Evolutionary conservation across 2,329 filamentous ascomycete species (phyloP).

Genomic region (Fusarium sp.): DNA sequence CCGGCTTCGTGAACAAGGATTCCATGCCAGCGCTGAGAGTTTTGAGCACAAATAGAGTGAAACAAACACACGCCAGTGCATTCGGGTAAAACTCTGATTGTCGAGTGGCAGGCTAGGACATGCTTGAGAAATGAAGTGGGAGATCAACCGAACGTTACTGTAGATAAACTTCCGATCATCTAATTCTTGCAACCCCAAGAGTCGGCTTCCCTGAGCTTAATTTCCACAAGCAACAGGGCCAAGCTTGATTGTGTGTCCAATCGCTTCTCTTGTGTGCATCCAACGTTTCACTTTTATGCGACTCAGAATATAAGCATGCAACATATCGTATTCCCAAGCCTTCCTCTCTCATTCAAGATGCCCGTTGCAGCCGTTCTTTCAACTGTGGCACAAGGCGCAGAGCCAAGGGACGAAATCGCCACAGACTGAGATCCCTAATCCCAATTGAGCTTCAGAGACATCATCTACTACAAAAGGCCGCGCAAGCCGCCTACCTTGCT

Average conservation of each 20-base stretch:
- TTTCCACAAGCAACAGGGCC: neutral
- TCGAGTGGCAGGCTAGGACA: neutral
- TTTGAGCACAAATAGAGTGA: neutral
- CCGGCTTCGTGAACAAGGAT: neutral
- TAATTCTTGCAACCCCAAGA: neutral
- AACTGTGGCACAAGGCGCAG: neutral
- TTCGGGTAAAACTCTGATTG: neutral
- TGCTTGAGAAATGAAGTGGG: neutral
- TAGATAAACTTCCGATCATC: slow-evolving; percentile 6
- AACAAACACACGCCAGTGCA: neutral
- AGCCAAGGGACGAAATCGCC: slow-evolving; percentile 1
- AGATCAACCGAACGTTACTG: neutral
- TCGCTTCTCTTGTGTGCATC: neutral
- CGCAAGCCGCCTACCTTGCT: slow-evolving; percentile 12
- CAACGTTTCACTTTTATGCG: neutral
- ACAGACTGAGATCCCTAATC: slow-evolving; percentile 8
- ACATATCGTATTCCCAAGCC: slow-evolving; percentile 4
- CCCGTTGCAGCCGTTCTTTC: neutral
- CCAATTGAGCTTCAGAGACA: slow-evolving; percentile 23
- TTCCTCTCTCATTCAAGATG: neutral
- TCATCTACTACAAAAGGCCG: slow-evolving; percentile 12
- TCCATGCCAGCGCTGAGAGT: neutral
- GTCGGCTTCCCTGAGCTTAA: neutral
- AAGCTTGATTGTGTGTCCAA: neutral
- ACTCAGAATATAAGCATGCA: neutral